A percentile compares a stretch with the other conserved stretches of the same genome.
These are phyloP conservation scores for Trichoderma pleuroti DNA, from an alignment of 2,329 filamentous ascomycete species.

Conservation along the genomic window DNA sequence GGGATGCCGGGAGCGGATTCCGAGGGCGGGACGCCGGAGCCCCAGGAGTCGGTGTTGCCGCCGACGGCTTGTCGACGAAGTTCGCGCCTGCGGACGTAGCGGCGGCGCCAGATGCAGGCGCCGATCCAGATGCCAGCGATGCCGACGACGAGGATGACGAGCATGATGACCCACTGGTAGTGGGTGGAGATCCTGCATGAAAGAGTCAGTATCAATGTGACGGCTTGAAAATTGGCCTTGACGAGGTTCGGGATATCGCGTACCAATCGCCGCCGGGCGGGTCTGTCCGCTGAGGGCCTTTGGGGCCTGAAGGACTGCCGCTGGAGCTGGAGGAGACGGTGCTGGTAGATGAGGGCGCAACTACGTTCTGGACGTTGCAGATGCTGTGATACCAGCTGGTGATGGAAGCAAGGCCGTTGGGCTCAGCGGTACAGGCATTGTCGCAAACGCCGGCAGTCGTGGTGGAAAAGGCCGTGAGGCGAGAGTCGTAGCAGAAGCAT, in stretches of 20 bases:
- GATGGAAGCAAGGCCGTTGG: conserved; percentile 52
- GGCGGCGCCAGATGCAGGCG: conserved; percentile 68
- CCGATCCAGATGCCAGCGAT: conserved; percentile 65
- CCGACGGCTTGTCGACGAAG: conserved; percentile 43
- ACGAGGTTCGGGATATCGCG: conserved; percentile 21
- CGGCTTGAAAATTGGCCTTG: not conserved
- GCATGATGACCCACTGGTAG: conserved; percentile 78
- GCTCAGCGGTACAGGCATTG: conserved; percentile 48
- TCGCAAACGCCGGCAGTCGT: conserved; percentile 61
- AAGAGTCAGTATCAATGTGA: not conserved
- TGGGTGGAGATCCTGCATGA: conserved; percentile 61
- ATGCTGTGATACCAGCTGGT: conserved; percentile 67
- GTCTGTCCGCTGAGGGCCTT: conserved; percentile 12
- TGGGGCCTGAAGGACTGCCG: conserved; percentile 6
- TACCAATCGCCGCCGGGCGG: conserved; percentile 47
- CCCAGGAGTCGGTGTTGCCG: conserved; percentile 34
- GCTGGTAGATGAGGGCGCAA: conserved; percentile 8
- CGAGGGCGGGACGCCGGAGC: conserved; percentile 28
- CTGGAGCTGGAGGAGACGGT: conserved; percentile 20
- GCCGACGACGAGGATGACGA: conserved; percentile 68
- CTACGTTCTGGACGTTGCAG: conserved; percentile 48
- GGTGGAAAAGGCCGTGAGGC: conserved; percentile 56
- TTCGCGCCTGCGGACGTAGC: conserved; percentile 68
- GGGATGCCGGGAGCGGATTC: conserved; percentile 26
- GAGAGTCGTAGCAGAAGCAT: conserved; percentile 70